A percentile compares a stretch with the other conserved stretches of the same genome.
Conservation (phyloP, 1,284 basidiomycete genomes). For the Peniophora sp. region DNA sequence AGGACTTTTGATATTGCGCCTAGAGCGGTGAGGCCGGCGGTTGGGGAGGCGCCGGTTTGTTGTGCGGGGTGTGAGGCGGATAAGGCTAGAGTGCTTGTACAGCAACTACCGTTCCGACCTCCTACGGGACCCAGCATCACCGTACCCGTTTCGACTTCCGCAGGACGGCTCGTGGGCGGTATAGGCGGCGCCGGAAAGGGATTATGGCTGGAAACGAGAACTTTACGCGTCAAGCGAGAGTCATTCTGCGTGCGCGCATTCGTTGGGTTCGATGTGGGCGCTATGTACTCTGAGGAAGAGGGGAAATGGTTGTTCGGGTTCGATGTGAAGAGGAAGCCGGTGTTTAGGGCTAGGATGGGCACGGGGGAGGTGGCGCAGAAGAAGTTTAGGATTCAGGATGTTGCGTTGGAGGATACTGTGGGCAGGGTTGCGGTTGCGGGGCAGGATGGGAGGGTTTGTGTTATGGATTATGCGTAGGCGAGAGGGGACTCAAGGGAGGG, state of each 20-base stretch:
- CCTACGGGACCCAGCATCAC: background rate
- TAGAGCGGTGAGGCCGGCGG: constrained; percentile 6
- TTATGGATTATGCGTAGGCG: constrained; percentile 24
- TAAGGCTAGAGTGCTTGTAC: background rate
- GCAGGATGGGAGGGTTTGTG: constrained; percentile 23
- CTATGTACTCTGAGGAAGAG: constrained; percentile 3
- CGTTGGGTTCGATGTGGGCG: constrained; percentile 23
- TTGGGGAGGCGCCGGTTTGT: background rate
- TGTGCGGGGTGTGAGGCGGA: constrained; percentile 3
- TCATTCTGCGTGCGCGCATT: constrained; percentile 25
- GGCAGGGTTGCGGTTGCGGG: constrained; percentile 28
- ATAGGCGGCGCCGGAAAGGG: constrained; percentile 26
- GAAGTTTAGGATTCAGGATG: constrained; percentile 21
- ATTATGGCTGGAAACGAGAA: constrained; percentile 27
- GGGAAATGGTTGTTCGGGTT: constrained; percentile 10
- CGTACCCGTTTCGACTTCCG: constrained; percentile 22
- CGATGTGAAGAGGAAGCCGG: constrained; percentile 16
- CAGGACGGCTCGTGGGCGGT: constrained; percentile 14
- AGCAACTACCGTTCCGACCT: constrained; percentile 3
- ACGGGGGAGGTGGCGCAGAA: constrained; percentile 25
- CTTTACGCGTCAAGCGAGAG: constrained; percentile 18
- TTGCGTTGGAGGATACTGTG: constrained; percentile 26
- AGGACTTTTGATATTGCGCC: constrained; percentile 24
- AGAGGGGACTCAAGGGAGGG: no score
- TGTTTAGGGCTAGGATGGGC: constrained; percentile 25